phyloP scores from a whole-genome alignment of 2,329 filamentous ascomycete genomes.

The Cladosporium oxysporum region DNA sequence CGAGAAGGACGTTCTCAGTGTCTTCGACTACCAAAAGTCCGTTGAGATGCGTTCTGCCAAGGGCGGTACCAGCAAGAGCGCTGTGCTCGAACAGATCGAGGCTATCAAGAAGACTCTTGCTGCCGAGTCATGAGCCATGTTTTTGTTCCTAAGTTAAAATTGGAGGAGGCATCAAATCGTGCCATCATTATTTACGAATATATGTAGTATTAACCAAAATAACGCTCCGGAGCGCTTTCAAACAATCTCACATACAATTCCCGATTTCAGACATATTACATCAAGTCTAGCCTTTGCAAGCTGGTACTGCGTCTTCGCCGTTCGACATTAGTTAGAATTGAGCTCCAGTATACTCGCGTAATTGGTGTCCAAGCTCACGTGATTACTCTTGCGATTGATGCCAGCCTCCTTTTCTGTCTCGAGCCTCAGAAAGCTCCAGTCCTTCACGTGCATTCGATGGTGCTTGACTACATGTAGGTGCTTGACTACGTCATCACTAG shows the following conservation, averaged over 20 bases:
- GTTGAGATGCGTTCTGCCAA: conserved; percentile 77
- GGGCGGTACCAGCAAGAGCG: conserved; percentile 74
- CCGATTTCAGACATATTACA: background rate
- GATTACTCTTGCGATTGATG: background rate
- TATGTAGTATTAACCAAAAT: conserved; percentile 5
- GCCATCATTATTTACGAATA: conserved; percentile 3
- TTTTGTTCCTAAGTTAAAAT: background rate
- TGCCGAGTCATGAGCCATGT: conserved; percentile 16
- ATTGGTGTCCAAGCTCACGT: background rate
- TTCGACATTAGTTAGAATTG: background rate
- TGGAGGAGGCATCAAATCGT: background rate
- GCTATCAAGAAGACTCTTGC: conserved; percentile 49
- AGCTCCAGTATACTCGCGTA: background rate
- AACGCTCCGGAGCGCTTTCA: background rate
- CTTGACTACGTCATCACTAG: background rate
- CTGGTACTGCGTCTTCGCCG: background rate
- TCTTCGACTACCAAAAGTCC: conserved; percentile 79
- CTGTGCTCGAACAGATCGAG: conserved; percentile 65
- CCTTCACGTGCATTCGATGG: background rate
- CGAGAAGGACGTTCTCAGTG: conserved; percentile 67
- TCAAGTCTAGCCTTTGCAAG: background rate
- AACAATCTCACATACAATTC: background rate
- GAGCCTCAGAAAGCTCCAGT: background rate
- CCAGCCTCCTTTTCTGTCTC: background rate
- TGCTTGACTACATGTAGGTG: background rate